Evolutionary conservation across 106 monocot species (phyloP), one percentile per base, ranked within the genome.

Genomic region (Agapanthus africanus): DNA sequence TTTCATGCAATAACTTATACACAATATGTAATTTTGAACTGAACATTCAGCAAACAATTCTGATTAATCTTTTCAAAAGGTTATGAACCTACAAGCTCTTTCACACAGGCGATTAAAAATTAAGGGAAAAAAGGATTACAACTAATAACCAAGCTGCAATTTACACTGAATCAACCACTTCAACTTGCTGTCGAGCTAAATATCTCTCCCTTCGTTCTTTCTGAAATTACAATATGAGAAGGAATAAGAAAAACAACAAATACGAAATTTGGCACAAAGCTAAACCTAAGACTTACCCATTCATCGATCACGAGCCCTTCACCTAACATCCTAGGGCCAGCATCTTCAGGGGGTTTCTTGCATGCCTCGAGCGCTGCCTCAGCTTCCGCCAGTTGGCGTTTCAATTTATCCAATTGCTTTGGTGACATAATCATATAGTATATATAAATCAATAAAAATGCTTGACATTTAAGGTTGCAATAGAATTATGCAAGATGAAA

Each of bases 271-370:
- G 13, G 33, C 25, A 30, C 6, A 59, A 21, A 31, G 3, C 2
- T 28, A 36, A 13, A 0, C 13, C n/a, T 46, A 6, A 21, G 14
- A 49, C 18, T 72, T 80, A 84, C 84, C 84, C 84, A 84, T 84
- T 84, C 84, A 47, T 84, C 84, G 28, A 84, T 84, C 19, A 84
- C 80, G 27, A 84, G 84, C 54, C 84, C 84, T 77, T 84, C 84
- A 15, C 84, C 80, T 22, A 84, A 73, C 46, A 84, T 54, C 21
- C 76, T 63, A 4, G 80, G 80, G 61, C 74, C 84, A 2, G 80
- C 25, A 39, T 80, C 84, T 65, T 84, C 84, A 23, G 74, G 74
- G 36, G 84, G 80, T 37, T 80, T 84, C 66, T 80, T 84, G 16
- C 84, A 73, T 32, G 84, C 61, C 70, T 84, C 84, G n/a, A 84